Evolutionary conservation across 495 filamentous ascomycete species (phyloP).

Genomic region (Chaetomium cochliodes): DNA sequence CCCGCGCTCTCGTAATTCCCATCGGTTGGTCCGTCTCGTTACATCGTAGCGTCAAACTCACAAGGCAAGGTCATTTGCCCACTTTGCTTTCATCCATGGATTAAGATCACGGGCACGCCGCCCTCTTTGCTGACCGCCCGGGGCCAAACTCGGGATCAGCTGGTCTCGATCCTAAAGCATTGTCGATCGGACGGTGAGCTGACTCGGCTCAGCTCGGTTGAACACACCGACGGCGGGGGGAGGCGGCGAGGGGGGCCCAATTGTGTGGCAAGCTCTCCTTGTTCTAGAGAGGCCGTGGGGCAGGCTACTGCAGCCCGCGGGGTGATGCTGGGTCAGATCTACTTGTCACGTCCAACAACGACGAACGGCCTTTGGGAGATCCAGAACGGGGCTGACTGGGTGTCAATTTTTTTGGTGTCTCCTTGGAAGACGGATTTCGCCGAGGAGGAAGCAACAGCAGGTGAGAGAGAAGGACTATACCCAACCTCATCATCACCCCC

Average conservation of each 20-base stretch:
- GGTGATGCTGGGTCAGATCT: neutral
- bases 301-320: neutral
- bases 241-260: constrained; percentile 2
- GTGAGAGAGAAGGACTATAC: neutral
- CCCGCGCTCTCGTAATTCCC: no score
- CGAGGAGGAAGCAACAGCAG: neutral
- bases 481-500: neutral
- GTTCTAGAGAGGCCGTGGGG: neutral
- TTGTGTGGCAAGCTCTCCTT: neutral
- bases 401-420: neutral
- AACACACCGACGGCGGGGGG: neutral
- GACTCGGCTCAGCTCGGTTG: constrained; percentile 15
- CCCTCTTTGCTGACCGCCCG: neutral
- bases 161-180: neutral
- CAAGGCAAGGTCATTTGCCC: neutral
- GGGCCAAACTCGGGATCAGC: neutral
- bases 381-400: neutral
- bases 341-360: neutral
- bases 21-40: no score
- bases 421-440: neutral
- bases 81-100: neutral
- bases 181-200: neutral
- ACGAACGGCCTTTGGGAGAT: neutral
- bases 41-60: no score
- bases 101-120: neutral